Percentiles rank a stretch among this genome's conserved stretches.
These are phyloP conservation scores for Kickxella alabastrina DNA, from an alignment of 192 early-diverging fungal species.

Conservation along the genomic window DNA sequence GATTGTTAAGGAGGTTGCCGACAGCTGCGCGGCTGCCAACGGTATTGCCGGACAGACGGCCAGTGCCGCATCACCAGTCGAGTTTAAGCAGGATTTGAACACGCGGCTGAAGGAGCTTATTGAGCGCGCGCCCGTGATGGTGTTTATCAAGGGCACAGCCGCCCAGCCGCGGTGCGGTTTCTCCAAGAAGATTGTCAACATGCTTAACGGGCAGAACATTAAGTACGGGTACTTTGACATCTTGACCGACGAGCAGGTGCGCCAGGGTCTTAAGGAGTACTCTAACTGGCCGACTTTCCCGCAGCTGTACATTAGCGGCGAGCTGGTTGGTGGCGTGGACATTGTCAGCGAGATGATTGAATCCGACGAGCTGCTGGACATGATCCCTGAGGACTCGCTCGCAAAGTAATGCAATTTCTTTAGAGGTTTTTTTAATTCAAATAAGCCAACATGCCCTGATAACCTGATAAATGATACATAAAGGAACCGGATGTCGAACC, in stretches of 20 bases:
- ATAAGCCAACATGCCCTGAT: no score
- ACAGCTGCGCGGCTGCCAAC: slow-evolving; percentile 18
- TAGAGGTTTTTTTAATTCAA: no score
- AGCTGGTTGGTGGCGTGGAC: slow-evolving; percentile 91
- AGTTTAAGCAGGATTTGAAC: slow-evolving; percentile 67
- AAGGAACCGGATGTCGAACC: no score
- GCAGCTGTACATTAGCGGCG: slow-evolving; percentile 88
- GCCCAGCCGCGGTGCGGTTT: slow-evolving; percentile 91
- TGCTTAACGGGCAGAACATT: slow-evolving; percentile 70
- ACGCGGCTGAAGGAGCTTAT: slow-evolving; percentile 68
- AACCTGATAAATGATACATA: no score
- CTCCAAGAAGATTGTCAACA: slow-evolving; percentile 69
- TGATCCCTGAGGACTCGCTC: slow-evolving; percentile 51
- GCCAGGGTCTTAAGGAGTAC: slow-evolving; percentile 85
- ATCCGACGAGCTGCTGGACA: slow-evolving; percentile 65
- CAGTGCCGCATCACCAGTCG: slow-evolving; percentile 37
- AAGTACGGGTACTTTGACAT: slow-evolving; percentile 91
- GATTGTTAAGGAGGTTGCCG: slow-evolving; percentile 63
- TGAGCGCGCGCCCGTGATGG: slow-evolving; percentile 73
- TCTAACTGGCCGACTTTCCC: slow-evolving; percentile 96
- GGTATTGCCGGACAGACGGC: slow-evolving; percentile 28
- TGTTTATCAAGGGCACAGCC: slow-evolving; percentile 97
- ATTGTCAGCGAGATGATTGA: slow-evolving; percentile 90
- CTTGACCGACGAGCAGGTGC: slow-evolving; percentile 85
- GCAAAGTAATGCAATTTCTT: slow-evolving; percentile 1